Conservation (phyloP, 345 rosid species). For the Bruguiera sexangula region DNA sequence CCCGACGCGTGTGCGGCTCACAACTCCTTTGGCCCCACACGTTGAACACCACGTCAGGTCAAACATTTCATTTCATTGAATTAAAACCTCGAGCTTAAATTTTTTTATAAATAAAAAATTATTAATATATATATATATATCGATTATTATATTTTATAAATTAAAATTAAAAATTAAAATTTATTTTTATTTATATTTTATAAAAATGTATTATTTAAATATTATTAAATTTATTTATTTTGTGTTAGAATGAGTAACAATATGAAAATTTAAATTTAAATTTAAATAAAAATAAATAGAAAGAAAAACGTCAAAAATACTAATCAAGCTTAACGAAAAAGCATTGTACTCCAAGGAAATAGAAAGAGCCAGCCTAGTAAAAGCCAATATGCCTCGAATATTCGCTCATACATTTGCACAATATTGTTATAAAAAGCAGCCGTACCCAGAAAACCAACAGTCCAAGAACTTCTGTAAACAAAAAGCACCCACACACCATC, state of each 20-base stretch:
- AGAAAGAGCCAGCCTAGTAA: too few species aligned
- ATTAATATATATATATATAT: too few species aligned
- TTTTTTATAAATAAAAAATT: too few species aligned
- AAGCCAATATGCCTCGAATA: slow-evolving; percentile 47
- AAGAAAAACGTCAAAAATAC: too few species aligned
- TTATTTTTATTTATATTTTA: too few species aligned
- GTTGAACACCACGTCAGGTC: slow-evolving; percentile 6
- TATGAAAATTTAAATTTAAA: too few species aligned
- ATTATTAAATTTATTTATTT: too few species aligned
- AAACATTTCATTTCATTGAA: not conserved
- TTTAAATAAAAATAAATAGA: too few species aligned
- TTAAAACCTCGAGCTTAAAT: not conserved
- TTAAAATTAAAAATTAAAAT: too few species aligned
- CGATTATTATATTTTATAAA: too few species aligned
- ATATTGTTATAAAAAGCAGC: slow-evolving; percentile 9
- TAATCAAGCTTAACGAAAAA: not conserved
- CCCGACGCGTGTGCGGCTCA: slow-evolving; percentile 32
- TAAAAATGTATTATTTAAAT: too few species aligned
- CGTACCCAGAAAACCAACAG: not conserved
- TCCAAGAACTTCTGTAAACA: not conserved
- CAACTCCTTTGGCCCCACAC: slow-evolving; percentile 19
- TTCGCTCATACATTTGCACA: slow-evolving; percentile 23
- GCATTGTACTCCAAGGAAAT: not conserved
- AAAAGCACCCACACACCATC: not conserved
- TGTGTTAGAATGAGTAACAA: too few species aligned